A percentile compares a stretch with the other conserved stretches of the same genome.
These are phyloP conservation scores for Onygena corvina DNA, from an alignment of 2,329 filamentous ascomycete genomes.

Conservation along the genomic window DNA sequence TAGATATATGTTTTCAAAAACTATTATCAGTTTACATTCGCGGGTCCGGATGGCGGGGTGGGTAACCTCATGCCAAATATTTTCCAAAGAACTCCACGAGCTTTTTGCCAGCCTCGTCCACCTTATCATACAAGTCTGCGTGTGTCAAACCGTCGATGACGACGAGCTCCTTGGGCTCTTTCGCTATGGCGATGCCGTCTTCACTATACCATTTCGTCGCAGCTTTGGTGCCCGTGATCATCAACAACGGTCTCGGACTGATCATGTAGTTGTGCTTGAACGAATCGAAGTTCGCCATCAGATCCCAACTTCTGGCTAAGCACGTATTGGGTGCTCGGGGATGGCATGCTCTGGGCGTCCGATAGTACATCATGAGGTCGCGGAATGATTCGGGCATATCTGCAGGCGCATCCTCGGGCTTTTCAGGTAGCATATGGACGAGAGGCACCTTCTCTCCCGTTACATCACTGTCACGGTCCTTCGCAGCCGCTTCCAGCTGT, in stretches of 20 bases:
- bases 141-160: conserved; percentile 22
- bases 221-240: conserved; percentile 10
- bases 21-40: too few species aligned
- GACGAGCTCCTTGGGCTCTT: conserved; percentile 24
- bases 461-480: not conserved
- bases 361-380: conserved; percentile 17
- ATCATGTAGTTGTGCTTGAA: conserved; percentile 19
- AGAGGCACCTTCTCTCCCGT: not conserved
- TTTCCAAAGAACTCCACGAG: conserved; percentile 15
- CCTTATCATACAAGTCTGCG: conserved; percentile 24
- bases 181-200: conserved; percentile 6
- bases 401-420: not conserved
- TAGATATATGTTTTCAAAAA: too few species aligned
- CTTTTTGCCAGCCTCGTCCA: conserved; percentile 17
- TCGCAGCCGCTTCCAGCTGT: not conserved
- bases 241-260: conserved; percentile 17
- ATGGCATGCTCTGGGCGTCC: conserved; percentile 17
- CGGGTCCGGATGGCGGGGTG: too few species aligned
- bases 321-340: conserved; percentile 16
- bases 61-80: too few species aligned
- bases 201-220: conserved; percentile 9
- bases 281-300: conserved; percentile 20
- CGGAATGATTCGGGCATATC: not conserved
- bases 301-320: conserved; percentile 18
- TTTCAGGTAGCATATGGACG: not conserved